phyloP scores from a whole-genome alignment of 305 asterid species.

The Fraxinus sp. region DNA sequence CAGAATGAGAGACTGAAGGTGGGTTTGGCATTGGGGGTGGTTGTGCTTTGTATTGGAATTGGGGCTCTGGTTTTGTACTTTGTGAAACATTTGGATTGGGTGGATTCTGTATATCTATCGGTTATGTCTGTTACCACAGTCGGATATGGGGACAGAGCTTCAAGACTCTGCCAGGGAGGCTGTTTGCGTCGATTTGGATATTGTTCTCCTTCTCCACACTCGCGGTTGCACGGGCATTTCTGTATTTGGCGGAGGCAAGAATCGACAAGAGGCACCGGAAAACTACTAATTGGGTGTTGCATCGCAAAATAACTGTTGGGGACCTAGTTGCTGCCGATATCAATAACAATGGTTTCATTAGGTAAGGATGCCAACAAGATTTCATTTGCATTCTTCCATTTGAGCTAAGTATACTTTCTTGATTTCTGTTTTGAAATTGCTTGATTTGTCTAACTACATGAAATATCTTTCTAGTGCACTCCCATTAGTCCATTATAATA shows the following conservation, averaged over 20 bases:
- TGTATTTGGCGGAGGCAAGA: conserved; percentile 56
- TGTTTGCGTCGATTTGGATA: conserved; percentile 56
- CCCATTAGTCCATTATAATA: background rate
- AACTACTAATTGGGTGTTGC: conserved; percentile 52
- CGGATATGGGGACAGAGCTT: conserved; percentile 64
- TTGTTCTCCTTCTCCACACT: conserved; percentile 51
- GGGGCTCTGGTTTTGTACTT: conserved; percentile 38
- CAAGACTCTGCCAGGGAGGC: conserved; percentile 42
- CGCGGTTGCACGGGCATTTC: conserved; percentile 59
- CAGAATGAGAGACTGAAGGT: conserved; percentile 59
- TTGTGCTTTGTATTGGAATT: conserved; percentile 44
- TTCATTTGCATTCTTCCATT: background rate
- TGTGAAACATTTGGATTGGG: conserved; percentile 41
- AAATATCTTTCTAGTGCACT: background rate
- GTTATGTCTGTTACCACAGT: conserved; percentile 68
- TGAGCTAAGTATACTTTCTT: background rate
- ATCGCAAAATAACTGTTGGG: conserved; percentile 46
- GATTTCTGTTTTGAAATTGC: background rate
- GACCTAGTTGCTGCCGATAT: conserved; percentile 56
- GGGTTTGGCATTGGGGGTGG: conserved; percentile 49
- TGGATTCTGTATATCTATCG: conserved; percentile 48
- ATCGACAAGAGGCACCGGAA: conserved; percentile 53
- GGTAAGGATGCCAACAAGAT: conserved; percentile 36
- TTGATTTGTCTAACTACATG: background rate
- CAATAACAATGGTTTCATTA: conserved; percentile 48